phyloP scores from a whole-genome alignment of 495 filamentous ascomycete genomes.

The Hypoxylon perforatum region DNA sequence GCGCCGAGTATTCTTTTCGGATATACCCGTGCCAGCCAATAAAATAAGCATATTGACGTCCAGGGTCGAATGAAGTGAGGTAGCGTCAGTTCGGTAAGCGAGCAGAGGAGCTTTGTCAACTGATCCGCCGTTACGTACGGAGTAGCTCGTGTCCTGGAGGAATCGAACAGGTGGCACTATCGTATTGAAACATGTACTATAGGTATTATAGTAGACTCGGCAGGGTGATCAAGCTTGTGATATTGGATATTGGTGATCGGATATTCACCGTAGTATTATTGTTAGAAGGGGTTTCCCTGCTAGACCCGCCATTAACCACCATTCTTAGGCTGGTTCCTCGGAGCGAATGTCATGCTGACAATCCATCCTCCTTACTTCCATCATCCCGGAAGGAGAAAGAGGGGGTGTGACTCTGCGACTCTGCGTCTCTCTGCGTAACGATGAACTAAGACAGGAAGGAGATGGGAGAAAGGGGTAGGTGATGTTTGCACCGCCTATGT shows the following conservation, averaged over 20 bases:
- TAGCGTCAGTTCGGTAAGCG: conserved; percentile 28
- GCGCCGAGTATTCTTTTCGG: conserved; percentile 23
- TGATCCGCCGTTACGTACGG: conserved; percentile 40
- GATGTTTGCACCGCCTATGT: neutral
- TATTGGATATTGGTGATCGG: conserved; percentile 15
- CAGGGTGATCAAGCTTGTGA: conserved; percentile 12
- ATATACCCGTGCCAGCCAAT: conserved; percentile 34
- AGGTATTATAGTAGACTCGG: neutral
- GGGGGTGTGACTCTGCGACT: conserved; percentile 20
- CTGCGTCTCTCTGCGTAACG: too few relatives aligned
- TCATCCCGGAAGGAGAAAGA: conserved; percentile 16
- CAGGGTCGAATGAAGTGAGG: conserved; percentile 4
- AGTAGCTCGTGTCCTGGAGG: conserved; percentile 17
- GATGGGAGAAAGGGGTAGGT: neutral
- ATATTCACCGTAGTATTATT: conserved; percentile 12
- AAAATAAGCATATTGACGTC: conserved; percentile 5
- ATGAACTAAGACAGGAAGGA: conserved; percentile 25
- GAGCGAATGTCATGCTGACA: conserved; percentile 21
- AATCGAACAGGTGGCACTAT: conserved; percentile 5
- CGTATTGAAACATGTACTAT: neutral
- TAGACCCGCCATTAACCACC: conserved; percentile 7
- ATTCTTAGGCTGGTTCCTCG: conserved; percentile 5
- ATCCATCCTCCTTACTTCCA: conserved; percentile 32
- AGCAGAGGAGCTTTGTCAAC: conserved; percentile 33
- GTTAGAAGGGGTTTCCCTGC: conserved; percentile 22